phyloP scores from a whole-genome alignment of 2,329 filamentous ascomycete genomes.

The Cordyceps cicadae region DNA sequence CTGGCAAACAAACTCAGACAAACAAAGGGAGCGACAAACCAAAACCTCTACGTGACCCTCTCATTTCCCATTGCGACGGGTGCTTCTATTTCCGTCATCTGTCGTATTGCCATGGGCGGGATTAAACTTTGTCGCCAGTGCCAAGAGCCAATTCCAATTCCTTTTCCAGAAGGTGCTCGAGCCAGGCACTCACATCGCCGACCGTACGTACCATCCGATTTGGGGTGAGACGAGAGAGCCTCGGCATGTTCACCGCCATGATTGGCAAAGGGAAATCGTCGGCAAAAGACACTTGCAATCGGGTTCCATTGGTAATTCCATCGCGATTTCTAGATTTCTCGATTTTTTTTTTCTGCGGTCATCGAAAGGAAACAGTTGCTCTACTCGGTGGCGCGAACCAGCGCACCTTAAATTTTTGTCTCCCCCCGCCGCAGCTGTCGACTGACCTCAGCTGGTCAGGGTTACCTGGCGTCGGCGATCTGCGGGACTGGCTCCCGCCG shows the following conservation, averaged over 20 bases:
- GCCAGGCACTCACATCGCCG: neutral
- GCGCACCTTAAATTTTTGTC: neutral
- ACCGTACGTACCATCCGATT: neutral
- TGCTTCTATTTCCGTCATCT: neutral
- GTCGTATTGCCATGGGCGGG: neutral
- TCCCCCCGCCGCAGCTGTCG: neutral
- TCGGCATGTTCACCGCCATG: neutral
- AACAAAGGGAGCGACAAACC: neutral
- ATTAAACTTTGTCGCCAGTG: neutral
- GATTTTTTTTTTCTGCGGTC: neutral
- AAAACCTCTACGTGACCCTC: neutral
- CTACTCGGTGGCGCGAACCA: neutral
- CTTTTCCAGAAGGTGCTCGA: slow-evolving; percentile 10
- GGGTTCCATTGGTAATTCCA: neutral
- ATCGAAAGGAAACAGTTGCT: neutral
- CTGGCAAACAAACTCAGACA: neutral
- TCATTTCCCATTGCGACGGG: neutral
- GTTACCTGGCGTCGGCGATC: slow-evolving; percentile 11
- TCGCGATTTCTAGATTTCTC: neutral
- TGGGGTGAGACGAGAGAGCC: neutral
- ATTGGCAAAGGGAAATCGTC: neutral
- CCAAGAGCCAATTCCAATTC: neutral
- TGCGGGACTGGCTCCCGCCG: slow-evolving; percentile 3
- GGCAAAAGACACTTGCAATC: neutral
- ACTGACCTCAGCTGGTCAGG: slow-evolving; percentile 12